Conservation (phyloP, 2,329 filamentous ascomycete genomes). For the Alternaria sp. region DNA sequence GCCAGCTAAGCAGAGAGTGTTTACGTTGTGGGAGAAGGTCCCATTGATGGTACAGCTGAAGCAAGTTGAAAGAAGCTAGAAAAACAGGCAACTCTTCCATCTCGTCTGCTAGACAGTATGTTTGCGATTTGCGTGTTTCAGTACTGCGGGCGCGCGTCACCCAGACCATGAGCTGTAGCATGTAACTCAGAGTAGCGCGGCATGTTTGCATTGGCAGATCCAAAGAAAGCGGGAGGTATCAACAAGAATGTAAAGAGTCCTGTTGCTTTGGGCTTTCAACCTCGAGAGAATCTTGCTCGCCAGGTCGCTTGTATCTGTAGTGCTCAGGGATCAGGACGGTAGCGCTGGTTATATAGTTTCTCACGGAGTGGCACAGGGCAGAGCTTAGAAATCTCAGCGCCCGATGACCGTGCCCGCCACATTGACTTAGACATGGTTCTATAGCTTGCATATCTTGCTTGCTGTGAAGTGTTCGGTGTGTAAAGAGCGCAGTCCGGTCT, state of each 20-base stretch:
- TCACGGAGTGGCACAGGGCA: rapidly evolving
- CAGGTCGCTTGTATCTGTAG: too few relatives aligned
- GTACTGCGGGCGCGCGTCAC: too few relatives aligned
- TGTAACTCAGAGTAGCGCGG: too few relatives aligned
- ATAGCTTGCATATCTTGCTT: too few relatives aligned
- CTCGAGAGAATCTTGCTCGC: too few relatives aligned
- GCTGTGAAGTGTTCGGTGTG: too few relatives aligned
- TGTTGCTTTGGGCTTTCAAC: rapidly evolving
- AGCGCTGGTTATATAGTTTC: too few relatives aligned
- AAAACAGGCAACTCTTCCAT: too few relatives aligned
- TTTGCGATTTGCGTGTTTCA: rapidly evolving
- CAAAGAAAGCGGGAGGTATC: too few relatives aligned
- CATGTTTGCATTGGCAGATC: too few relatives aligned
- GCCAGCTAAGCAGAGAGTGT: not conserved
- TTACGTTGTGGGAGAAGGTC: not conserved
- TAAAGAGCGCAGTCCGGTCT: rapidly evolving
- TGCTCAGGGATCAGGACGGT: rapidly evolving
- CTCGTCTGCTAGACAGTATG: rapidly evolving
- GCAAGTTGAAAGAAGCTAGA: not conserved
- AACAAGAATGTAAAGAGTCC: too few relatives aligned
- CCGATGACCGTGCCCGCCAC: too few relatives aligned
- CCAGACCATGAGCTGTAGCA: rapidly evolving
- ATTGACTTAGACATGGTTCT: rapidly evolving
- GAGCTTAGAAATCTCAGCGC: rapidly evolving
- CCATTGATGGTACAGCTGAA: not conserved